These are phyloP conservation scores for Deinandra increscens DNA, from an alignment of 129 eudicot species.

Conservation along the genomic window DNA sequence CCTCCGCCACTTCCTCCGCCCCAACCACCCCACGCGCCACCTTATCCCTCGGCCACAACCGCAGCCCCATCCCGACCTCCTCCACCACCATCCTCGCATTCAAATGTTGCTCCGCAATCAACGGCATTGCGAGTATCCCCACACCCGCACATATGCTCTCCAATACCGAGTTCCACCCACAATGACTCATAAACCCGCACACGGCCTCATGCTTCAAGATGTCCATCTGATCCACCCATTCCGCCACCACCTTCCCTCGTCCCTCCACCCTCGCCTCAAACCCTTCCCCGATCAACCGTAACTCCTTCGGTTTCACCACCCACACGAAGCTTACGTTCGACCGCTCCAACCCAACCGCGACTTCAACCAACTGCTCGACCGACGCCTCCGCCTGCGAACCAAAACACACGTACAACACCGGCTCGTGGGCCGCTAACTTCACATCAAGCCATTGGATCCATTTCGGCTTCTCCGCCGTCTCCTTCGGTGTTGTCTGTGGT, in stretches of 20 bases:
- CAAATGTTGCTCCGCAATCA: slow-evolving; percentile 62
- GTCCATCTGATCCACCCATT: slow-evolving; percentile 56
- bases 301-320: slow-evolving; percentile 33
- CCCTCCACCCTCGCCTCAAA: slow-evolving; percentile 41
- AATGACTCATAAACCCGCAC: slow-evolving; percentile 56
- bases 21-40: slow-evolving; percentile 41
- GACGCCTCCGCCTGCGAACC: slow-evolving; percentile 57
- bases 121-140: slow-evolving; percentile 55
- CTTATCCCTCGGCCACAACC: slow-evolving; percentile 33
- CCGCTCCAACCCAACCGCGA: slow-evolving; percentile 44
- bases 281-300: slow-evolving; percentile 16
- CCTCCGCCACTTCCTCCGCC: slow-evolving; percentile 42
- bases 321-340: slow-evolving; percentile 50
- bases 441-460: slow-evolving; percentile 45
- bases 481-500: background rate
- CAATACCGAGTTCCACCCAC: slow-evolving; percentile 67
- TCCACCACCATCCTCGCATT: slow-evolving; percentile 57
- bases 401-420: slow-evolving; percentile 53
- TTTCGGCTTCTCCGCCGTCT: slow-evolving; percentile 1
- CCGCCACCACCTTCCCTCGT: slow-evolving; percentile 52
- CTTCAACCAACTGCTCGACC: slow-evolving; percentile 42
- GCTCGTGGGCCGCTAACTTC: slow-evolving; percentile 27
- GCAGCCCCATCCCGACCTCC: slow-evolving; percentile 44
- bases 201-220: slow-evolving; percentile 41
- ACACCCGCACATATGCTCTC: slow-evolving; percentile 58